These are phyloP conservation scores for Tylopilus sp. DNA, from an alignment of 768 basidiomycete genomes.

Conservation along the genomic window DNA sequence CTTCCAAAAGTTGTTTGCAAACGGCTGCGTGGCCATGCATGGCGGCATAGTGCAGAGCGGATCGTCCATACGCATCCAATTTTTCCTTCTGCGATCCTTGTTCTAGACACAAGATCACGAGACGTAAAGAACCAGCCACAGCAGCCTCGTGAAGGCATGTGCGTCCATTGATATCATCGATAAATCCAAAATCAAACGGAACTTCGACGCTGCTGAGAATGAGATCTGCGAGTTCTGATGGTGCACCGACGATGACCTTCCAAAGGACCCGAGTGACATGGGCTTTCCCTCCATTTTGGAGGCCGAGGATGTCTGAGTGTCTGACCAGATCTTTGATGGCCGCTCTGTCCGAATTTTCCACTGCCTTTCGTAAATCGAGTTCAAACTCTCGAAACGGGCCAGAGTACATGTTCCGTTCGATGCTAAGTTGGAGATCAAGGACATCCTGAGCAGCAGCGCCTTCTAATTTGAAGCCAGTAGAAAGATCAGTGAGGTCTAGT, in stretches of 20 bases:
- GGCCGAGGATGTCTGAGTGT: slow-evolving; percentile 63
- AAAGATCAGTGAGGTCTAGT: slow-evolving; percentile 73
- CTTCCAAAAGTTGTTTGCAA: slow-evolving; percentile 72
- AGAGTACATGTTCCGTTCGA: slow-evolving; percentile 56
- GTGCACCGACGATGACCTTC: slow-evolving; percentile 85
- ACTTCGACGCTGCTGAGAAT: slow-evolving; percentile 62
- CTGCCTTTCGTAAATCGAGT: slow-evolving; percentile 76
- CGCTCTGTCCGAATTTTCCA: slow-evolving; percentile 55
- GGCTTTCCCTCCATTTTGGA: slow-evolving; percentile 55
- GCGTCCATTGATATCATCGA: slow-evolving; percentile 96
- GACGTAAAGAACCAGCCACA: slow-evolving; percentile 72
- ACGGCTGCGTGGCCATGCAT: slow-evolving; percentile 84
- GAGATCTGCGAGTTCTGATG: slow-evolving; percentile 65
- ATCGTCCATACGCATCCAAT: slow-evolving; percentile 87
- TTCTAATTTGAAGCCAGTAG: slow-evolving; percentile 74
- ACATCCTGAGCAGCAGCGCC: slow-evolving; percentile 74
- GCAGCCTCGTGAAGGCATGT: slow-evolving; percentile 93
- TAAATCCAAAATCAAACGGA: slow-evolving; percentile 85
- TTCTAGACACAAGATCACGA: slow-evolving; percentile 78
- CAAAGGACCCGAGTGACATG: slow-evolving; percentile 92
- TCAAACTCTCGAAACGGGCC: slow-evolving; percentile 88
- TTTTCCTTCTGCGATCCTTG: slow-evolving; percentile 68
- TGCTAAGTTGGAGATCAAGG: slow-evolving; percentile 65
- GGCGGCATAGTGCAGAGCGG: slow-evolving; percentile 92
- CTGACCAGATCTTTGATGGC: slow-evolving; percentile 67